Conservation (phyloP, 495 filamentous ascomycete species). For the Parmelia sp. region DNA sequence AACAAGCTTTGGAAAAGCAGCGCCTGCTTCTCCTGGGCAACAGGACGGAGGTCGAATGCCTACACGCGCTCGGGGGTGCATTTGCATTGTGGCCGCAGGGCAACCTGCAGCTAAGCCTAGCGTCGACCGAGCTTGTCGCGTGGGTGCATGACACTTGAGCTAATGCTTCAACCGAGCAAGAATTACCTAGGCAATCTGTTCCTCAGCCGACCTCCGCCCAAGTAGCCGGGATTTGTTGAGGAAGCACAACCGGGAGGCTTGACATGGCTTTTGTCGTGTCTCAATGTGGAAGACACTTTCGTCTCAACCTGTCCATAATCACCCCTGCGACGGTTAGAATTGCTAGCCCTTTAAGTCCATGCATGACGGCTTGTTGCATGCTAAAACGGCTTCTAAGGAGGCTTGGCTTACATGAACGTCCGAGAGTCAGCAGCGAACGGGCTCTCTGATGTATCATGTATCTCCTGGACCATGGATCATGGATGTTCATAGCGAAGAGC, state of each 20-base stretch:
- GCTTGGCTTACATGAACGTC: slow-evolving; percentile 11
- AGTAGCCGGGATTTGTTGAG: background rate
- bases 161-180: slow-evolving; percentile 10
- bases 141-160: slow-evolving; percentile 17
- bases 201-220: background rate
- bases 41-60: slow-evolving; percentile 5
- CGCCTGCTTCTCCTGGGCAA: slow-evolving; percentile 11
- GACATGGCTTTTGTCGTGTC: slow-evolving; percentile 16
- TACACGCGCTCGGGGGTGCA: slow-evolving; percentile 18
- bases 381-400: slow-evolving; percentile 11
- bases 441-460: background rate
- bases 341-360: background rate
- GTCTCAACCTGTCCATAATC: slow-evolving; percentile 8
- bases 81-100: slow-evolving; percentile 9
- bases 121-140: slow-evolving; percentile 16
- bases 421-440: slow-evolving; percentile 9
- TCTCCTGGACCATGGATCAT: background rate
- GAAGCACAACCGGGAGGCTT: slow-evolving; percentile 17
- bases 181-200: slow-evolving; percentile 8
- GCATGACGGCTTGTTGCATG: slow-evolving; percentile 15
- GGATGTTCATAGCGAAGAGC: slow-evolving; percentile 5
- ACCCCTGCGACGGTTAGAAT: slow-evolving; percentile 6
- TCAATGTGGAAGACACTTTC: slow-evolving; percentile 13
- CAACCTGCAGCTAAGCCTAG: slow-evolving; percentile 18
- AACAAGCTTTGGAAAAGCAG: slow-evolving; percentile 1